Conservation (phyloP, 306 rosid species). For the Trifolium subterraneum region DNA sequence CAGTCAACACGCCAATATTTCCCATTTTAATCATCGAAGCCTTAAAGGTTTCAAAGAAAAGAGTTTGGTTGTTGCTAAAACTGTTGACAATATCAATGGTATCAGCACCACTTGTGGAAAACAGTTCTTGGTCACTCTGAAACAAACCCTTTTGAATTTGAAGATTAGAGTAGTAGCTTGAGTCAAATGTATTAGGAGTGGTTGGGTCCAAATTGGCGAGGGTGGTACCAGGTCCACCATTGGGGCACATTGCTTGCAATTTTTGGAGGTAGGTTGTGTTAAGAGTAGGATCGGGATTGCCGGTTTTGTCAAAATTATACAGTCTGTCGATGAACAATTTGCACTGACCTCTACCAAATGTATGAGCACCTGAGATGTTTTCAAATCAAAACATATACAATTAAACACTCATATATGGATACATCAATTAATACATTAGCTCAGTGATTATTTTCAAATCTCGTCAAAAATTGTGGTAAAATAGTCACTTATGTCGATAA, state of each 20-base stretch:
- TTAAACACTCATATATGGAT: no score
- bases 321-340: constrained; percentile 1
- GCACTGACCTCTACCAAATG: constrained; percentile 49
- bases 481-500: no score
- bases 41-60: constrained; percentile 41
- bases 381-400: not conserved
- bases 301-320: constrained; percentile 30
- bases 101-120: constrained; percentile 33
- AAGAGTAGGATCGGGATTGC: constrained; percentile 46
- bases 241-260: constrained; percentile 40
- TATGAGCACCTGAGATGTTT: constrained; percentile 43
- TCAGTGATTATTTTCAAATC: no score
- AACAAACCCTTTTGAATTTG: constrained; percentile 42
- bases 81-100: constrained; percentile 40
- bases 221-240: constrained; percentile 34
- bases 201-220: constrained; percentile 46
- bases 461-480: no score
- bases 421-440: no score
- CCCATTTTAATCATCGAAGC: constrained; percentile 56
- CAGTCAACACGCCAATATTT: constrained; percentile 45
- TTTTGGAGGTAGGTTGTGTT: constrained; percentile 42
- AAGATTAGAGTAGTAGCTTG: constrained; percentile 47
- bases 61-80: constrained; percentile 30
- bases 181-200: constrained; percentile 50
- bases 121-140: constrained; percentile 48